Evolutionary conservation across 75 land plant species (phyloP), one percentile per base, ranked within the genome.

Genomic region (Picea sitchensis): DNA sequence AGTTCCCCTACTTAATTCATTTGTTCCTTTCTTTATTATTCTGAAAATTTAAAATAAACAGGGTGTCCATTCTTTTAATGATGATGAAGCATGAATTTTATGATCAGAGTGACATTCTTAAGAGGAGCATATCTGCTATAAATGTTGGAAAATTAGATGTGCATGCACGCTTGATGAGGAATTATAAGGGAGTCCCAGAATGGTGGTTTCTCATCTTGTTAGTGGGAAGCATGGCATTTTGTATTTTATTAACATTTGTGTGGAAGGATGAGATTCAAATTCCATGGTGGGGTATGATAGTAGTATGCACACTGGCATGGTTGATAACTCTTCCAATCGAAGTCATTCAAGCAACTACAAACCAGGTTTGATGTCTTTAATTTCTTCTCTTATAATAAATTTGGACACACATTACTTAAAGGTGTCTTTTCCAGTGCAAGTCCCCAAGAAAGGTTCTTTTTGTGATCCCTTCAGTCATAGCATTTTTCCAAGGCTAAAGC

Each of bases 161-260:
- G 54, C 97, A 96, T 84, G 85, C 92, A 12, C 86, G 78, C 51
- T 79, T 96, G 80, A 96, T 96, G 99, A 83, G 79, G 83, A 80
- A 68, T 18, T 94, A 96, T 80, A 91, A 91, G 73, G 80, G 83
- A 76, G 94, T 94, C 17, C 98, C 94, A 14, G 82, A 95, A 81
- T 86, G 89, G 87, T 95, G 98, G 95, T 95, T 89, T 75, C 77
- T 83, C 0, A 57, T 83, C 47, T 77, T 95, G 1, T 82, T 93
- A 26, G 26, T 90, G 0, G 89, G 87, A 13, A 92, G 89, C 80
- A 77, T 85, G 26, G 87, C 13, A 13, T 75, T 92, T 0, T 92
- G 89, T 0, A 64, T 92, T 20, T 2, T 90, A 60, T 82, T 90
- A 86, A 88, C 82, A 4, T 85, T 88, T 63, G 78, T 87, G 26